A percentile compares a stretch with the other conserved stretches of the same genome.
Conservation (phyloP, 2,329 filamentous ascomycete species). For the Penicillium paneum region DNA sequence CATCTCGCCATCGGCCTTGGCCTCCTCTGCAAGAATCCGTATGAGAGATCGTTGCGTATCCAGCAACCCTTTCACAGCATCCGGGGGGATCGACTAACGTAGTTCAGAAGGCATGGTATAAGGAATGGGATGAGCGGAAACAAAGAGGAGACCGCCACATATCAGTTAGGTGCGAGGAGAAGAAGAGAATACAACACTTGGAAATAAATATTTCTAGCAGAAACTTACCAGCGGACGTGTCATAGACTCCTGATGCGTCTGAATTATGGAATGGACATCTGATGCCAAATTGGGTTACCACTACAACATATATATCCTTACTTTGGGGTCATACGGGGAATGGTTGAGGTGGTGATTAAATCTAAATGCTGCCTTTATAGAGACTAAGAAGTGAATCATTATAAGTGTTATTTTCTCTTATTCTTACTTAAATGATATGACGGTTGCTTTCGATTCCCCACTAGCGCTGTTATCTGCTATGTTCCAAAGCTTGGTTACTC, state of each 20-base stretch:
- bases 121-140: not conserved
- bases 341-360: too few species aligned
- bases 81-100: not conserved
- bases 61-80: not conserved
- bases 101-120: not conserved
- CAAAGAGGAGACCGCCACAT: not conserved
- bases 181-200: not conserved
- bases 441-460: too few species aligned
- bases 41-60: not conserved
- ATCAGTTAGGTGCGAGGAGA: not conserved
- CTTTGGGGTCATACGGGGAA: too few species aligned
- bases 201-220: not conserved
- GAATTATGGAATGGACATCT: not conserved
- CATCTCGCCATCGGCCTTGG: not conserved
- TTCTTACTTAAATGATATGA: too few species aligned
- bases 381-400: too few species aligned
- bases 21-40: not conserved
- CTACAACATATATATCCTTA: too few species aligned
- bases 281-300: not conserved
- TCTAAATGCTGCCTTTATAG: too few species aligned
- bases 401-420: too few species aligned
- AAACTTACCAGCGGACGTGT: not conserved
- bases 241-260: not conserved
- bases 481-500: too few species aligned
- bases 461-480: too few species aligned